Evolutionary conservation across 164 flowering plant species (phyloP).

Genomic region (Hamamelis virginiana): DNA sequence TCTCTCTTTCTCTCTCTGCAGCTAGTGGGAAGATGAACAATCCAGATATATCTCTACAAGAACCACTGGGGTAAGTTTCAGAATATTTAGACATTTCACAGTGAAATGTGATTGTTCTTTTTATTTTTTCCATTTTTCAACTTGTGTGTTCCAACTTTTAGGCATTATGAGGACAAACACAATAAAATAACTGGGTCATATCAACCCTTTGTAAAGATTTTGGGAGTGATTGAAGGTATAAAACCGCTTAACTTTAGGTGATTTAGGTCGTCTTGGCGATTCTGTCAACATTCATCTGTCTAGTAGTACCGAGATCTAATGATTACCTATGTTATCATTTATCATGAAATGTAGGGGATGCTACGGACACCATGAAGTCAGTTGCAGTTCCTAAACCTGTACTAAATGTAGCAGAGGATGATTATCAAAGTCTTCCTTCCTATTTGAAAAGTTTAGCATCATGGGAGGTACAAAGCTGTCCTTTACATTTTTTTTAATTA

Average conservation of each 20-base stretch:
- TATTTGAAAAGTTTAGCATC: constrained; percentile 60
- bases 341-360: constrained; percentile 21
- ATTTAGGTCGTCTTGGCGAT: neutral
- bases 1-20: constrained; percentile 9
- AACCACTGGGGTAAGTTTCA: constrained; percentile 15
- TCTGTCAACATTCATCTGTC: neutral
- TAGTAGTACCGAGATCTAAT: neutral
- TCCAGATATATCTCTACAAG: constrained; percentile 2
- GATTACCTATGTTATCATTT: neutral
- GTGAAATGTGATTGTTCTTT: neutral
- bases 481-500: neutral
- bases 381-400: constrained; percentile 21
- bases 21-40: constrained; percentile 10
- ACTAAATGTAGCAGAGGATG: constrained; percentile 52
- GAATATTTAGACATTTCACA: neutral
- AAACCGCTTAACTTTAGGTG: neutral
- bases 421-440: constrained; percentile 74
- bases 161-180: constrained; percentile 7
- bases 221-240: constrained; percentile 27
- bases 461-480: too few species aligned
- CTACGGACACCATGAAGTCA: constrained; percentile 16
- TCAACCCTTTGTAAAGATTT: constrained; percentile 10
- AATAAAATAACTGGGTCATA: constrained; percentile 5
- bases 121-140: neutral
- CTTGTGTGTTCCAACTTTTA: neutral